Evolutionary conservation across 2,329 filamentous ascomycete species (phyloP), one percentile per base, ranked within the genome.

Genomic region (Cladosporium sp.): DNA sequence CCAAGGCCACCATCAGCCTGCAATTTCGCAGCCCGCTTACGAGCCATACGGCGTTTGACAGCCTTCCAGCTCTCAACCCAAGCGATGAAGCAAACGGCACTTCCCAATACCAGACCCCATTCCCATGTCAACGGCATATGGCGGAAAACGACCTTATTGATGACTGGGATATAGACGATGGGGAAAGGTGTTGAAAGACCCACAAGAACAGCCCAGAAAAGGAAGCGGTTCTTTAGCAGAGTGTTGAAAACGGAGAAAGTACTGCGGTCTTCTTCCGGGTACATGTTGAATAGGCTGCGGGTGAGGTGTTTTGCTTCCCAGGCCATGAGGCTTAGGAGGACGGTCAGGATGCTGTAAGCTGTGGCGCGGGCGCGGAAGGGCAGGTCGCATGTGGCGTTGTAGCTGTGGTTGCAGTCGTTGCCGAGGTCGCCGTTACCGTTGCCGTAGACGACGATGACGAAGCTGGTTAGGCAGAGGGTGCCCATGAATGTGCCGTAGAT

Each of bases 401-500:
- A 74, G 38, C 58, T 62, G 50, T 72, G 68, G 55, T 75, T 75
- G 53, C 72, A 75, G 18, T 70, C 69, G 12, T 56, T 54, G 5
- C 72, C 72, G 1, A 75, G 64, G 32, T 72, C 63, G 16, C 70
- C 70, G 41, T 68, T 61, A 6, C 69, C 70, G 27, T 65, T 66
- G 6, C 70, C 71, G 51, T 71, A 74, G 2, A 69, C 69, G 33
- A 74, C 72, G 35, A 72, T 66, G 39, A 68, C 65, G 58, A 72
- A 74, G n/a, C 67, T 67, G 43, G 64, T 66, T 8, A 75, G 67
- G 53, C 72, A 74, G 0, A 75, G 64, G 0, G 62, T 57, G 38
- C 70, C 71, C 69, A 74, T 72, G 60, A 68, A 72, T 47, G 67
- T 67, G 27, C 72, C 72, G 55, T 74, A 75, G 60, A 75, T 69